These are phyloP conservation scores for Bryoglossum gracile DNA, from an alignment of 495 filamentous ascomycete species.

Conservation along the genomic window DNA sequence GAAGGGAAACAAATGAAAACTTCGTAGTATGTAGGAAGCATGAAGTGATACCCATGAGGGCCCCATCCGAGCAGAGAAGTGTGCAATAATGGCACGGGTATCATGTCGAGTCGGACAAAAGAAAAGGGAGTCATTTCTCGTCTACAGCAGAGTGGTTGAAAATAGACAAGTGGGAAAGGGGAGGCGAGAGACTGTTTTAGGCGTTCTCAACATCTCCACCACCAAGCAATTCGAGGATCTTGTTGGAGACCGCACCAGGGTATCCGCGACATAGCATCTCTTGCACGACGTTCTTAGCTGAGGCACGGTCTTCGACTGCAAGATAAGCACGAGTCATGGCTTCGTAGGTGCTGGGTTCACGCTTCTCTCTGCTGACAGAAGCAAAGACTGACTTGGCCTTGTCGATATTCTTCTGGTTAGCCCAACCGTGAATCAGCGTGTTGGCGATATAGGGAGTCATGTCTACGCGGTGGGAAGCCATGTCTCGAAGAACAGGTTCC, in stretches of 20 bases:
- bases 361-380: constrained; percentile 59
- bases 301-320: constrained; percentile 66
- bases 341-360: constrained; percentile 98
- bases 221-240: constrained; percentile 84
- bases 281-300: constrained; percentile 67
- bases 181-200: constrained; percentile 7
- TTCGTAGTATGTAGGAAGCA: constrained; percentile 1
- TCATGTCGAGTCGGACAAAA: constrained; percentile 19
- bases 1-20: constrained; percentile 5
- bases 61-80: constrained; percentile 9
- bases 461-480: constrained; percentile 63
- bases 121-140: constrained; percentile 19
- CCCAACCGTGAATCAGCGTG: constrained; percentile 98
- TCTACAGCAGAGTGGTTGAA: constrained; percentile 3
- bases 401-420: constrained; percentile 68
- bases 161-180: constrained; percentile 17
- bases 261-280: constrained; percentile 92
- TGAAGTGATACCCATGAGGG: constrained; percentile 22
- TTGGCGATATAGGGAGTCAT: constrained; percentile 98
- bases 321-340: constrained; percentile 95
- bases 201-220: constrained; percentile 35
- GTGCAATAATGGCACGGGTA: constrained; percentile 25
- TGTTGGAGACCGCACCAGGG: constrained; percentile 81
- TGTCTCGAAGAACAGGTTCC: constrained; percentile 62
- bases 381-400: constrained; percentile 77